A percentile compares a stretch with the other conserved stretches of the same genome.
These are phyloP conservation scores for Lignosus rhinocerotis DNA, from an alignment of 1,284 basidiomycete species.

Conservation along the genomic window DNA sequence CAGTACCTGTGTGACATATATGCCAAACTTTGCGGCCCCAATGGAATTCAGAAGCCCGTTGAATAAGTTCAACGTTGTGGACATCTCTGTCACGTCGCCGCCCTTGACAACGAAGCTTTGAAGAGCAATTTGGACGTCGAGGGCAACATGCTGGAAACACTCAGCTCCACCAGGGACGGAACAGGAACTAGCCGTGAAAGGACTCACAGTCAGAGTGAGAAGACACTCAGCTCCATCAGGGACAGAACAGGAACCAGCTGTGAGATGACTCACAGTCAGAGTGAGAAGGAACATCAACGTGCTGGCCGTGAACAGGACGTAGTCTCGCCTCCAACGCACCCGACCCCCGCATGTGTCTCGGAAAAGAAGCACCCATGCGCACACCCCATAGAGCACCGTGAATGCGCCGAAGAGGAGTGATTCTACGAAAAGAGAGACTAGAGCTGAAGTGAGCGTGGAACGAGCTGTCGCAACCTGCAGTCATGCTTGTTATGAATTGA, in stretches of 20 bases:
- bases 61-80: neutral
- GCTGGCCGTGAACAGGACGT: neutral
- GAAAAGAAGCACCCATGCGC: neutral
- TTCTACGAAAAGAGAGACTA: slow-evolving; percentile 2
- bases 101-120: neutral
- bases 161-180: neutral
- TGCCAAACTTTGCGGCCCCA: neutral
- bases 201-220: slow-evolving; percentile 1
- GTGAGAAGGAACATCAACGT: slow-evolving; percentile 4
- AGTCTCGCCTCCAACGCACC: neutral
- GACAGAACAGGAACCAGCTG: neutral
- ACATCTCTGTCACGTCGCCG: neutral
- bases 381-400: neutral
- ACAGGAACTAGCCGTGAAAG: no score
- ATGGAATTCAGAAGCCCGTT: neutral
- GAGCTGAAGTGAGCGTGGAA: neutral
- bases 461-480: neutral
- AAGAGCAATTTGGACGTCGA: neutral
- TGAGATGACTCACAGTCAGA: neutral
- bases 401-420: slow-evolving; percentile 4
- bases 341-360: neutral
- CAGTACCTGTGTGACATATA: slow-evolving; percentile 9
- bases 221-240: neutral
- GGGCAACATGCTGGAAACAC: neutral
- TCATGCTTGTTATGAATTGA: no score